These are phyloP conservation scores for Eragrostis tef DNA, from an alignment of 202 grass and related monocot genomes.

Conservation along the genomic window DNA sequence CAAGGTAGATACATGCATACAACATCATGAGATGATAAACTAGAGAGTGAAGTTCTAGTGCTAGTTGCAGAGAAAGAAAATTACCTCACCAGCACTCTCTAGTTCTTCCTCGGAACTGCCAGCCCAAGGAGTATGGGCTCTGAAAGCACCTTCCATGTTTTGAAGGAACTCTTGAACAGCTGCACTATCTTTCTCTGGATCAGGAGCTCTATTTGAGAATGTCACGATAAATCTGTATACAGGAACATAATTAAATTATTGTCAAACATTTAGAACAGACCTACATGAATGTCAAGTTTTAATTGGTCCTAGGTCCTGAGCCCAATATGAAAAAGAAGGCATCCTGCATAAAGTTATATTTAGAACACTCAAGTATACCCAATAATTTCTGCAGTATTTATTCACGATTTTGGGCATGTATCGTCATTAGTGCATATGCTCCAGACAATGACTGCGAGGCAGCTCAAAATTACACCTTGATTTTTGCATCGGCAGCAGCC, in stretches of 20 bases:
- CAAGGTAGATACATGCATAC: slow-evolving; percentile 5
- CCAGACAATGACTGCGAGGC: not conserved
- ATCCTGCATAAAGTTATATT: not conserved
- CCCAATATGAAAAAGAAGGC: slow-evolving; percentile 15
- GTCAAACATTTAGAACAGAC: slow-evolving; percentile 1
- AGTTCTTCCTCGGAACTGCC: slow-evolving; percentile 97
- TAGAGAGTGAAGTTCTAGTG: not conserved
- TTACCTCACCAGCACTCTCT: slow-evolving; percentile 97
- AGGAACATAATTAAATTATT: slow-evolving; percentile 40
- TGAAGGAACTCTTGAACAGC: slow-evolving; percentile 86
- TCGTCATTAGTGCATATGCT: not conserved
- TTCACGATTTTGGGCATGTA: not conserved
- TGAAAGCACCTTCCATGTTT: slow-evolving; percentile 95
- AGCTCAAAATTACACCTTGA: slow-evolving; percentile 11
- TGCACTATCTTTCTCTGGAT: slow-evolving; percentile 86
- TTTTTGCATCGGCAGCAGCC: not conserved
- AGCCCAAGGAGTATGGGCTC: slow-evolving; percentile 89
- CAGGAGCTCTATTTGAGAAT: slow-evolving; percentile 84
- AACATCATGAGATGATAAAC: slow-evolving; percentile 25
- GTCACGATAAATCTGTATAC: slow-evolving; percentile 84
- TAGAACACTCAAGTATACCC: not conserved
- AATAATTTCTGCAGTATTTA: slow-evolving; percentile 17
- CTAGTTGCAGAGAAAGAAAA: not conserved
- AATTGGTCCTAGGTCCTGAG: not conserved
- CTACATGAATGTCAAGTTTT: slow-evolving; percentile 22